Evolutionary conservation across 768 basidiomycete genomes (phyloP).

Genomic region (Kwoniella botswanensis): DNA sequence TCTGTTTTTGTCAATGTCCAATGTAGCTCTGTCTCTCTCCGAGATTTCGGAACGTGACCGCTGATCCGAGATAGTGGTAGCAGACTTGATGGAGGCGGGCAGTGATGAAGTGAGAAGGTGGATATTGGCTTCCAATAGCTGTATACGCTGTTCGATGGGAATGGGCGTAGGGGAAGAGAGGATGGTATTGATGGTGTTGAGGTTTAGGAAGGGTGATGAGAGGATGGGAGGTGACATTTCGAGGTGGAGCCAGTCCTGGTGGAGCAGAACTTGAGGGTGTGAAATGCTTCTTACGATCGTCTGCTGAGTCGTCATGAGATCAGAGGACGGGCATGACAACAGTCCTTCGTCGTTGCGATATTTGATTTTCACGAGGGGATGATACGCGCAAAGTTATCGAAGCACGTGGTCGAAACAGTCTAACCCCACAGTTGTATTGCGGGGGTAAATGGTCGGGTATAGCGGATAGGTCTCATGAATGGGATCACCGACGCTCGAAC

Average conservation of each 20-base stretch:
- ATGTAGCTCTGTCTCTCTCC: neutral
- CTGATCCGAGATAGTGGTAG: neutral
- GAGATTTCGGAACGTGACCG: too few species aligned
- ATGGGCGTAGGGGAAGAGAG: constrained; percentile 15
- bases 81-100: constrained; percentile 1
- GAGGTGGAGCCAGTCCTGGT: neutral
- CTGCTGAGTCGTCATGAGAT: too few species aligned
- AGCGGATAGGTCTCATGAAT: neutral
- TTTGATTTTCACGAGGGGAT: neutral
- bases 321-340: neutral
- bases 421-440: neutral
- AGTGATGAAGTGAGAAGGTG: constrained; percentile 33
- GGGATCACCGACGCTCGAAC: neutral
- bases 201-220: constrained; percentile 39
- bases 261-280: too few species aligned
- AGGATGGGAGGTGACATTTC: constrained; percentile 21
- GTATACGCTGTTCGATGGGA: constrained; percentile 24
- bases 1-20: constrained; percentile 20
- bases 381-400: neutral
- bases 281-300: too few species aligned
- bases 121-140: constrained; percentile 40
- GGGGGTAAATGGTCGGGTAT: neutral
- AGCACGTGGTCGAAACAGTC: neutral
- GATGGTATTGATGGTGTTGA: constrained; percentile 28
- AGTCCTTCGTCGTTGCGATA: neutral